Conservation (phyloP, 2,329 filamentous ascomycete species). For the Pyrenochaeta sp. region DNA sequence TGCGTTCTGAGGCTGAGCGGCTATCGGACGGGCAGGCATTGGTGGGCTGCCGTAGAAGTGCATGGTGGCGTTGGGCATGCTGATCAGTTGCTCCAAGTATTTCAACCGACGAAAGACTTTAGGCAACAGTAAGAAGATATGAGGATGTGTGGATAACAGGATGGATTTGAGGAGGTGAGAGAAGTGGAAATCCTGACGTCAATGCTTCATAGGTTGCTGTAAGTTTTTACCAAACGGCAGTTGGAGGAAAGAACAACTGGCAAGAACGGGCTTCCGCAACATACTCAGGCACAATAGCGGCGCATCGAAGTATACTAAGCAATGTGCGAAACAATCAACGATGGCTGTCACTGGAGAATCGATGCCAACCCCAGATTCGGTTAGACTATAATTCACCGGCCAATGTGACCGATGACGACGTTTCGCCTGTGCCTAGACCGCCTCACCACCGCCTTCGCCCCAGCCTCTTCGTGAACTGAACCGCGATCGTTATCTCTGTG, state of each 20-base stretch:
- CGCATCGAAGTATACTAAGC: too few relatives aligned
- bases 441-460: background rate
- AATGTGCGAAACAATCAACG: background rate
- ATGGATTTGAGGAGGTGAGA: too few relatives aligned
- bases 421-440: background rate
- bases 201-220: background rate
- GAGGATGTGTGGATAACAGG: too few relatives aligned
- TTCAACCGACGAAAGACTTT: too few relatives aligned
- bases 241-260: background rate
- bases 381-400: too few relatives aligned
- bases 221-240: background rate
- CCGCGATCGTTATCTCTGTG: background rate
- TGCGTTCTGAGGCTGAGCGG: background rate
- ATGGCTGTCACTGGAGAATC: background rate
- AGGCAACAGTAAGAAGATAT: too few relatives aligned
- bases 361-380: background rate
- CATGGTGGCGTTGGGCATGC: background rate
- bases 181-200: too few relatives aligned
- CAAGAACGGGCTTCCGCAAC: background rate
- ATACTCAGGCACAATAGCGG: too few relatives aligned
- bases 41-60: background rate
- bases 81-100: background rate
- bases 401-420: background rate
- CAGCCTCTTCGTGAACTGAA: background rate
- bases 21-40: background rate